phyloP scores from a whole-genome alignment of 768 basidiomycete genomes.

The Pisolithus albus region DNA sequence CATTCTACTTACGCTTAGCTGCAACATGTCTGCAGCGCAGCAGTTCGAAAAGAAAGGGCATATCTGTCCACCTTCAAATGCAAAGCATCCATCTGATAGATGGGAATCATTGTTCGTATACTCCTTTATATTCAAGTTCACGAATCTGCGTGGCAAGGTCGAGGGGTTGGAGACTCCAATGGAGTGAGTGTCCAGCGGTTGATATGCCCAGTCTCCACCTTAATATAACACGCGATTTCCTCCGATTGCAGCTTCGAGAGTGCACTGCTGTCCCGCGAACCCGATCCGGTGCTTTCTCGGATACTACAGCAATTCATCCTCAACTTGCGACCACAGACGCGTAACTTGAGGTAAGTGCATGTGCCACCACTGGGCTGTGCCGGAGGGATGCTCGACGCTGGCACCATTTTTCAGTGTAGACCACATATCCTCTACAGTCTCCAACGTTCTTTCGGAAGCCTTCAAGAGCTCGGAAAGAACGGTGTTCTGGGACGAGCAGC shows the following conservation, averaged over 20 bases:
- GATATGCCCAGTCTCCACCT: slow-evolving; percentile 12
- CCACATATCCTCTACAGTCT: slow-evolving; percentile 74
- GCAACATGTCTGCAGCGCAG: slow-evolving; percentile 33
- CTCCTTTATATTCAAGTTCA: slow-evolving; percentile 80
- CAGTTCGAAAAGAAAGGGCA: slow-evolving; percentile 43
- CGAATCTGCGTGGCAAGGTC: slow-evolving; percentile 62
- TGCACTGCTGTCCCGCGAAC: slow-evolving; percentile 64
- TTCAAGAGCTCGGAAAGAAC: slow-evolving; percentile 70
- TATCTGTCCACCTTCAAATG: slow-evolving; percentile 50
- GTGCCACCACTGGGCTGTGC: slow-evolving; percentile 20
- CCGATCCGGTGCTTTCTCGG: slow-evolving; percentile 65
- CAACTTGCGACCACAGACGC: slow-evolving; percentile 81
- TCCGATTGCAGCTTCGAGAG: slow-evolving; percentile 60
- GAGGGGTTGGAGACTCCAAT: slow-evolving; percentile 75
- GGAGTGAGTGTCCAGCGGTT: slow-evolving; percentile 56
- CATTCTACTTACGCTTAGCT: slow-evolving; percentile 27
- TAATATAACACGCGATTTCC: slow-evolving; percentile 28
- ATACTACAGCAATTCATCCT: slow-evolving; percentile 71
- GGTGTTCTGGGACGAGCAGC: slow-evolving; percentile 72
- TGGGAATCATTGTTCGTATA: slow-evolving; percentile 88
- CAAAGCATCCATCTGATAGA: slow-evolving; percentile 69
- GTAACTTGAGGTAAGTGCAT: slow-evolving; percentile 75
- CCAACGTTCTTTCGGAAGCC: slow-evolving; percentile 60
- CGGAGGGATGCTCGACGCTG: slow-evolving; percentile 26
- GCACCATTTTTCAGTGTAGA: slow-evolving; percentile 51